Conservation (phyloP, 148 eudicot species). For the Selenicereus undatus region DNA sequence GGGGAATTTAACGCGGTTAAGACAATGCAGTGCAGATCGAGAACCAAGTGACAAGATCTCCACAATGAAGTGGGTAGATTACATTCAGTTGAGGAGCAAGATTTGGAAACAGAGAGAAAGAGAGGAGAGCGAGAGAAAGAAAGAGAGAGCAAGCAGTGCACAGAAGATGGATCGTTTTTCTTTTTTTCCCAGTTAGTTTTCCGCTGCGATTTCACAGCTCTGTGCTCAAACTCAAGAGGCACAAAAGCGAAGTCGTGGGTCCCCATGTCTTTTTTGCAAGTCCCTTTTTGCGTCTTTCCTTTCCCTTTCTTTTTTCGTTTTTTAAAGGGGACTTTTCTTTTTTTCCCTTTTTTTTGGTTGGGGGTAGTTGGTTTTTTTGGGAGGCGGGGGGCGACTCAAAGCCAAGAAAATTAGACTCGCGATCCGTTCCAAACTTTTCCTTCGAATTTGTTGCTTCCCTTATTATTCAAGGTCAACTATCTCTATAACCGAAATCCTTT, state of each 20-base stretch:
- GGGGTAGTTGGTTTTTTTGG: no score
- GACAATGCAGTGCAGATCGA: neutral
- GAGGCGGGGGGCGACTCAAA: no score
- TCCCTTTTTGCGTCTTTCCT: no score
- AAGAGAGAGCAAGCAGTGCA: neutral
- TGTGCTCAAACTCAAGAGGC: neutral
- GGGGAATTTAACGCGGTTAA: no score
- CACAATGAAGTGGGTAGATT: neutral
- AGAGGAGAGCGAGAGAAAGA: neutral
- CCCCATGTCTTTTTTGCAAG: neutral
- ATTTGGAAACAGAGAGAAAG: neutral
- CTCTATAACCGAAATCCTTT: no score
- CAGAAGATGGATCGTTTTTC: neutral
- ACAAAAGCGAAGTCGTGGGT: slow-evolving; percentile 4
- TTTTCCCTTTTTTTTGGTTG: no score
- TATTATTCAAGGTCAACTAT: no score
- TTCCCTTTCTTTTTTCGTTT: no score
- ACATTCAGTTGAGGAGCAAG: neutral
- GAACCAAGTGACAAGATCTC: neutral
- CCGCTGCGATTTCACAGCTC: neutral
- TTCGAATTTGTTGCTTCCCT: no score
- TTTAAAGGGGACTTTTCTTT: no score
- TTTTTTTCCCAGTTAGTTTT: neutral
- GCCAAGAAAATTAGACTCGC: no score
- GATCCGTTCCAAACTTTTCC: no score